Evolutionary conservation across 345 rosid species (phyloP), one percentile per base, ranked within the genome.

Genomic region (Anacardium occidentale): DNA sequence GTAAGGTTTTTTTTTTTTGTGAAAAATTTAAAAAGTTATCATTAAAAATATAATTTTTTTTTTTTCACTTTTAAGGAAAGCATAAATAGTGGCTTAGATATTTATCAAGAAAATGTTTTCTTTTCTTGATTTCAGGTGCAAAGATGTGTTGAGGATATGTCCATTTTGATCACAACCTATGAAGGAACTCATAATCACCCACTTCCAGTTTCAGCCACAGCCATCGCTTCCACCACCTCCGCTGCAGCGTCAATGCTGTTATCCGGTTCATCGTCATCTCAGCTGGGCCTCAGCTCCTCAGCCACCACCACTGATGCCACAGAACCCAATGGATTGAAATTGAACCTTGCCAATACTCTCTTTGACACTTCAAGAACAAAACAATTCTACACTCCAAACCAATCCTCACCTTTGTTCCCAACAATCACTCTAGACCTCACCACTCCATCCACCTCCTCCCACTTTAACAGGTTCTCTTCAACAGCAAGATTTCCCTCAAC

Each of bases 361-460:
- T 84, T 82, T 44, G 87, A 86, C 17, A 82, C 7, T 74, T 85
- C 90, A 61, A 81, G 81, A 77, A 34, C 80, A 64, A 86, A 74
- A 44, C 88, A 80, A 47, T 74, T 84, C 73, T 85, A 85, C 74
- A 59, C 82, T 22, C 77, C 87, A 40, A 81, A 79, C 13, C 68
- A 80, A 26, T 78, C 80, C 65, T 76, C 81, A 10, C 75, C 85
- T 26, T 70, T 83, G 69, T 82, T 81, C 77, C 95, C 97, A 52
- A 93, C 98, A 15, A 78, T 93, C 67, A 89, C 98, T 73, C 79
- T 93, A 73, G 98, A 93, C 87, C 96, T 93, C 13, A 89, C 92
- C 14, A 17, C 87, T 14, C 77, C 91, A 22, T 72, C 86, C 8
- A 53, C 83, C 34, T 71, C 82, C 24, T 68, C 79, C 40, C 78